Base-by-base conservation (phyloP, 164 flowering plant species). In the Akebia trifoliata region DNA sequence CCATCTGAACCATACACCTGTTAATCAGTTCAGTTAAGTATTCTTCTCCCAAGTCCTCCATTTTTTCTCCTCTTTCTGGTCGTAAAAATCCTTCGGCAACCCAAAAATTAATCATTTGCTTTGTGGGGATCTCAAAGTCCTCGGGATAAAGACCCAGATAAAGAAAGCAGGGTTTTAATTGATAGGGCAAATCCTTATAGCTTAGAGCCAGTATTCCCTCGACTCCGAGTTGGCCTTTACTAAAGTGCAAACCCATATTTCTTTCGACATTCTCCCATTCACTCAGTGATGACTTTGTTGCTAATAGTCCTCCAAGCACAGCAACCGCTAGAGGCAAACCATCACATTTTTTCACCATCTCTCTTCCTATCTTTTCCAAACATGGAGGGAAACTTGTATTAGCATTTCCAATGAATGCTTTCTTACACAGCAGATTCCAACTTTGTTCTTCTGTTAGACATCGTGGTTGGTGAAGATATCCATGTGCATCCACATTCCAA, bases 271-370 rank as follows among this genome's bases (percentile, higher is more conserved):
- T 26, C 38, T 59, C 1, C 62, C 62, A 48, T 14, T 20, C 62
- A 14, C 14, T 49, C 24, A 36, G 4, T 18, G 24, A 12, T 34
- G 8, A 8, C 8, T 2, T 25, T 24, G 37, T 59, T 49, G 24
- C 45, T 34, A 4, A 38, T 8, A 49, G 34, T 0, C 72, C 46
- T 14, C 72, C 71, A 2, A 66, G 22, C 0, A 59, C 57, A 18
- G 53, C 63, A 20, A 73, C 52, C 8, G 72, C 65, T 5, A 73
- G 65, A 1, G 77, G 74, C 6, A 73, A 28, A 0, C 77, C 74
- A 7, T 43, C 26, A 32, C 73, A 65, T 24, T 31, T 46, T 21
- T 25, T 29, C 1, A 56, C 69, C 17, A 72, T 55, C 38, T 56
- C 17, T 24, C 54, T 56, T 9, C 49, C 30, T 1, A 37, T 2